These are phyloP conservation scores for Bretschneidera sinensis DNA, from an alignment of 345 rosid species.

Conservation along the genomic window DNA sequence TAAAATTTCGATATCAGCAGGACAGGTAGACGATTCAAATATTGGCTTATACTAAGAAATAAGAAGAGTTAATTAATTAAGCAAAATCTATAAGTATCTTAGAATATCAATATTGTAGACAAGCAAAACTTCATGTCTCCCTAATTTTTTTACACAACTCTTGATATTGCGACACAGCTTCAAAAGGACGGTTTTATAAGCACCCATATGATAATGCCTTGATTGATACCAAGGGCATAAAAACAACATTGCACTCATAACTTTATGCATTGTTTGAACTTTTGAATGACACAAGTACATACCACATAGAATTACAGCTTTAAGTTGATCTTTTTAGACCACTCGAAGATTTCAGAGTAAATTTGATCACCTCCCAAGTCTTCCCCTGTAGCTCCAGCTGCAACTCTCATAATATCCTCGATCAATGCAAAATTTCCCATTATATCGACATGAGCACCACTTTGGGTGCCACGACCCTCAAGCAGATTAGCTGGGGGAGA, in stretches of 20 bases:
- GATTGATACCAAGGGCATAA: background rate
- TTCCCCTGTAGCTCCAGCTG: constrained; percentile 78
- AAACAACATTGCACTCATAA: background rate
- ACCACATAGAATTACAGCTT: constrained; percentile 27
- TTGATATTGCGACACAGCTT: background rate
- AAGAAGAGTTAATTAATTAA: too few relatives aligned
- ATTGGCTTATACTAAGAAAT: too few relatives aligned
- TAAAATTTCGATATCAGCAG: too few relatives aligned
- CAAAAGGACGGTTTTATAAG: background rate
- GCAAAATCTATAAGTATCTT: background rate
- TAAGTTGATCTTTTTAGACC: constrained; percentile 76
- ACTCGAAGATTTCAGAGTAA: constrained; percentile 69
- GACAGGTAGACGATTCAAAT: too few relatives aligned
- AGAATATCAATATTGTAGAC: too few relatives aligned
- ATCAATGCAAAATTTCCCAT: constrained; percentile 97
- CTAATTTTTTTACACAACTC: background rate
- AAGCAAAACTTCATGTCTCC: background rate
- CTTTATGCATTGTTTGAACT: too few relatives aligned
- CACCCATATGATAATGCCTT: background rate
- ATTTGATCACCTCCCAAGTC: constrained; percentile 84
- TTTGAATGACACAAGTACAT: background rate
- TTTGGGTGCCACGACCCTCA: constrained; percentile 90
- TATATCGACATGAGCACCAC: constrained; percentile 90
- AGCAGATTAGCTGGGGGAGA: constrained; percentile 80
- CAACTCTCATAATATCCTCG: constrained; percentile 80